A percentile compares a stretch with the other conserved stretches of the same genome.
Evolutionary conservation across 768 basidiomycete species (phyloP).

Genomic region (Gloeopeniophorella convolvens): DNA sequence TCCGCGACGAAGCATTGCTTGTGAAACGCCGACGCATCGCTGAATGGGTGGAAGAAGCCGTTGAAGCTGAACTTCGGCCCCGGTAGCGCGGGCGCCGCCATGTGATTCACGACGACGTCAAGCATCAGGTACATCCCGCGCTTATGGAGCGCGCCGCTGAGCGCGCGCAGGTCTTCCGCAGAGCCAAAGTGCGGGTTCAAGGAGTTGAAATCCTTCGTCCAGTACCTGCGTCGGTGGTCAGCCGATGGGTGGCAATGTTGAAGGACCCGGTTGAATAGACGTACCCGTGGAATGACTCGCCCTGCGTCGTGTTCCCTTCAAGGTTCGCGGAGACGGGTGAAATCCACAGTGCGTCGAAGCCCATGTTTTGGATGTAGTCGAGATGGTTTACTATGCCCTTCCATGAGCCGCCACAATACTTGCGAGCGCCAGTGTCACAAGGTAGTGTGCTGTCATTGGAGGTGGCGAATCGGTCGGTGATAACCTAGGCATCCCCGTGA

Average conservation of each 20-base stretch:
- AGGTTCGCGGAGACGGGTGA: conserved; percentile 48
- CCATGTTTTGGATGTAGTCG: conserved; percentile 59
- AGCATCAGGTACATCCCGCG: conserved; percentile 57
- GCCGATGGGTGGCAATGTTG: background rate
- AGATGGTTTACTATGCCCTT: conserved; percentile 44
- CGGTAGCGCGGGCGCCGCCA: conserved; percentile 34
- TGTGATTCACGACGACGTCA: conserved; percentile 58
- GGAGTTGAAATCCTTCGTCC: conserved; percentile 40
- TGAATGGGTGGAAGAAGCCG: conserved; percentile 29
- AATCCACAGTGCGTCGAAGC: conserved; percentile 56
- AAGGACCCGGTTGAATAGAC: conserved; percentile 3
- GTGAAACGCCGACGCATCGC: conserved; percentile 34
- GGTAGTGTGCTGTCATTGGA: conserved; percentile 32
- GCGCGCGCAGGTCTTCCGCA: conserved; percentile 42
- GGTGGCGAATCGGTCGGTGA: conserved; percentile 59
- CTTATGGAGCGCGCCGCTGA: conserved; percentile 40
- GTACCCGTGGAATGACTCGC: conserved; percentile 53
- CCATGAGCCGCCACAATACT: conserved; percentile 57
- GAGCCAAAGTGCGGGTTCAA: conserved; percentile 52
- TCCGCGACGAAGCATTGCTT: conserved; percentile 36
- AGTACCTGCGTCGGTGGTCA: conserved; percentile 32
- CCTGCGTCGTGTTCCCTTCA: conserved; percentile 42
- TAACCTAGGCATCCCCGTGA: conserved; percentile 27
- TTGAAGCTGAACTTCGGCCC: conserved; percentile 23
- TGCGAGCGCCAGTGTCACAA: conserved; percentile 41